Conservation (phyloP, 2,329 filamentous ascomycete species). For the Monilinia vaccinii-corymbosi region DNA sequence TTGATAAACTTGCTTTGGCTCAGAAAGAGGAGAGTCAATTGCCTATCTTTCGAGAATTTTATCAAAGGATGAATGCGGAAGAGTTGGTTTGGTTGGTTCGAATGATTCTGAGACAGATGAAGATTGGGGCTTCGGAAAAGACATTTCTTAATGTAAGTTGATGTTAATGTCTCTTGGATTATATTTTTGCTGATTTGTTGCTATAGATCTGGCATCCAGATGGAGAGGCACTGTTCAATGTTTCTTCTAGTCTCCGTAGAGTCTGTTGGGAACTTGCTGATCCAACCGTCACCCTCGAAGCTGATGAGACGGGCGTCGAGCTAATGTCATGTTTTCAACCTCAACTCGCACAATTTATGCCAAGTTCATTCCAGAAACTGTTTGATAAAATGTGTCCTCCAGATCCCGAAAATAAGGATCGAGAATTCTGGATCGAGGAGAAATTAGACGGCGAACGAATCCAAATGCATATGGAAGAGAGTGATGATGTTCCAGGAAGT, state of each 20-base stretch:
- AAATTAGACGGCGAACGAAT: slow-evolving; percentile 96
- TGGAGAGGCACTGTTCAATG: slow-evolving; percentile 71
- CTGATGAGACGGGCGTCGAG: slow-evolving; percentile 63
- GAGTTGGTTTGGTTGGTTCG: slow-evolving; percentile 92
- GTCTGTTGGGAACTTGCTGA: slow-evolving; percentile 93
- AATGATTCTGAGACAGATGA: slow-evolving; percentile 77
- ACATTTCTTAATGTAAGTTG: slow-evolving; percentile 59
- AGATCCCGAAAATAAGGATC: slow-evolving; percentile 48
- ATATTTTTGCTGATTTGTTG: neutral
- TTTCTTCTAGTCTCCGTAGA: slow-evolving; percentile 79
- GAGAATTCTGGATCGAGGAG: slow-evolving; percentile 92
- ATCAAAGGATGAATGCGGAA: slow-evolving; percentile 83
- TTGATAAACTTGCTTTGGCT: slow-evolving; percentile 69
- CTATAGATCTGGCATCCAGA: slow-evolving; percentile 73
- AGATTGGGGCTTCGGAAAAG: slow-evolving; percentile 71
- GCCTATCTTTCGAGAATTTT: slow-evolving; percentile 74
- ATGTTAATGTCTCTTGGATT: neutral
- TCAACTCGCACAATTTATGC: slow-evolving; percentile 87
- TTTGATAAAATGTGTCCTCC: slow-evolving; percentile 49
- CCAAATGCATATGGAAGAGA: slow-evolving; percentile 84
- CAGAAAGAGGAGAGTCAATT: slow-evolving; percentile 77
- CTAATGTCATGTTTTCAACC: slow-evolving; percentile 96
- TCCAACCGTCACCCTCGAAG: slow-evolving; percentile 60
- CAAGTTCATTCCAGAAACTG: slow-evolving; percentile 72
- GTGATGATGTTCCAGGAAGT: slow-evolving; percentile 58